Percentiles rank a stretch among this genome's conserved stretches.
These are phyloP conservation scores for Ganoderma sinense DNA, from an alignment of 1,284 basidiomycete species.

Conservation along the genomic window DNA sequence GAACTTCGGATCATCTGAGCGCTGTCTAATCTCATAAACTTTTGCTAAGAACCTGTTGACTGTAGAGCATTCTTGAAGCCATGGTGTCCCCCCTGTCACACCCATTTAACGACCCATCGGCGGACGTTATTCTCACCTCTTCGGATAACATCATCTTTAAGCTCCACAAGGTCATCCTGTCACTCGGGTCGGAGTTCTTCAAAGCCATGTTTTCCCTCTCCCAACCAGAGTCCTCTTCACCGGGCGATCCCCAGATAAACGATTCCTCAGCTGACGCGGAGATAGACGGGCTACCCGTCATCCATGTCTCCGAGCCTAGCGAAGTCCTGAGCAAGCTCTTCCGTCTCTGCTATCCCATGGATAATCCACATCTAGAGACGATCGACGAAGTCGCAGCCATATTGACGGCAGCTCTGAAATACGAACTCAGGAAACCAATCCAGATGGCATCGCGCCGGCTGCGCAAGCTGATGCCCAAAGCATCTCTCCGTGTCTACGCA, in stretches of 20 bases:
- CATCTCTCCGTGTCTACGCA: constrained; percentile 44
- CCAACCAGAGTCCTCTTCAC: constrained; percentile 14
- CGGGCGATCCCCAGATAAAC: not conserved
- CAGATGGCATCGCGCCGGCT: constrained; percentile 22
- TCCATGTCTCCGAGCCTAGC: constrained; percentile 32
- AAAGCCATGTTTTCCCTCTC: constrained; percentile 47
- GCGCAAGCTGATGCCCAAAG: constrained; percentile 34
- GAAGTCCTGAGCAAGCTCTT: constrained; percentile 30
- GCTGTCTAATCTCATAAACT: too few relatives aligned
- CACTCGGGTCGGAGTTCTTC: constrained; percentile 51
- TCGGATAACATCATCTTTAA: constrained; percentile 47
- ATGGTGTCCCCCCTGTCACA: not conserved
- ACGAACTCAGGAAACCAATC: constrained; percentile 41
- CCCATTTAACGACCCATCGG: constrained; percentile 5
- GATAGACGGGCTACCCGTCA: constrained; percentile 30
- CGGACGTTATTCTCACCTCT: constrained; percentile 41
- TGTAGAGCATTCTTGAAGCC: not conserved
- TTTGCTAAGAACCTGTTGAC: too few relatives aligned
- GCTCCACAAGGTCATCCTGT: constrained; percentile 45
- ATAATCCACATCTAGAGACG: not conserved
- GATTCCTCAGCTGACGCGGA: not conserved
- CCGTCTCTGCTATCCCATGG: constrained; percentile 21
- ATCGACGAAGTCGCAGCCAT: constrained; percentile 33
- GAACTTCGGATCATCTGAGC: not conserved
- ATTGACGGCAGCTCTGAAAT: constrained; percentile 44